Conservation (phyloP, 768 basidiomycete species). For the Phlebiopsis flavidoalba region DNA sequence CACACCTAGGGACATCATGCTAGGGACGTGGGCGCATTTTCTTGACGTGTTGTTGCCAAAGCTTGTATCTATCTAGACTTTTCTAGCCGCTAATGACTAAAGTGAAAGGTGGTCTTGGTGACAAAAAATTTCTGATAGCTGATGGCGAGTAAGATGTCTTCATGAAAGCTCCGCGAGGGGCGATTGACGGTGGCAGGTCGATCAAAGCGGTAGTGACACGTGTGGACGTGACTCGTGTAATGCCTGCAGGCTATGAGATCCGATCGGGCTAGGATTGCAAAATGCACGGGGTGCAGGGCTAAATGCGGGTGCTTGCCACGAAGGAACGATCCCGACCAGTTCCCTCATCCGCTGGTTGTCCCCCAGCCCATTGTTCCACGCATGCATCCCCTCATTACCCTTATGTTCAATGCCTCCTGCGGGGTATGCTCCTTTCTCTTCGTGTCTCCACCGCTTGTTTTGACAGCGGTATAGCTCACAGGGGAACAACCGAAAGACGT, state of each 20-base stretch:
- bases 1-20: no score
- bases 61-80: no score
- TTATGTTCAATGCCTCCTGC: conserved; percentile 19
- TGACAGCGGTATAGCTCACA: conserved; percentile 32
- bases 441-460: background rate
- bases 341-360: conserved; percentile 6
- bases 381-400: background rate
- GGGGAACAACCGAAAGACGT: conserved; percentile 38
- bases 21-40: no score
- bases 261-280: conserved; percentile 18
- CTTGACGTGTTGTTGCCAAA: no score
- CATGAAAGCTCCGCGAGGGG: background rate
- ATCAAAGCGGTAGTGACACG: conserved; percentile 7
- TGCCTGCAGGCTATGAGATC: conserved; percentile 26
- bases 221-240: conserved; percentile 3
- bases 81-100: no score
- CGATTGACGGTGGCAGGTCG: conserved; percentile 1
- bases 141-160: background rate
- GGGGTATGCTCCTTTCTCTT: conserved; percentile 12
- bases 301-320: conserved; percentile 24
- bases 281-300: no score
- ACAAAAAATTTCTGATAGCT: no score
- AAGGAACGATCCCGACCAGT: conserved; percentile 9
- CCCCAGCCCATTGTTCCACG: conserved; percentile 6
- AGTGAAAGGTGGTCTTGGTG: no score